Conservation (phyloP, 176 grass and related monocot genomes). For the Lolium perenne region DNA sequence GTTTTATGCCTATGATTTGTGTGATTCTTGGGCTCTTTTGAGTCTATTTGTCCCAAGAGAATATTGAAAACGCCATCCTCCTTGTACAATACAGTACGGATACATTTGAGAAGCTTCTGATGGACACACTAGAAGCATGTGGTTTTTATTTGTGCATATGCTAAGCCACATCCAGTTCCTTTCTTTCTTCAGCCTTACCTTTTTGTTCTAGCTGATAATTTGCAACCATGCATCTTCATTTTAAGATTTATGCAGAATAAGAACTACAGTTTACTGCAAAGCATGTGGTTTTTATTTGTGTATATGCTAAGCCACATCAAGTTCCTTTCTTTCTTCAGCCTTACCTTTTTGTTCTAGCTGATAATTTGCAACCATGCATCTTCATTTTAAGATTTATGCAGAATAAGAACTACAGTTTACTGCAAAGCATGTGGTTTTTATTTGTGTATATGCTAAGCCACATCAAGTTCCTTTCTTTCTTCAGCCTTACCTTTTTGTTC, state of each 20-base stretch:
- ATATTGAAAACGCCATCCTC: slow-evolving; percentile 14
- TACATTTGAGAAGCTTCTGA: slow-evolving; percentile 19
- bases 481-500: background rate
- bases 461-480: slow-evolving; percentile 20
- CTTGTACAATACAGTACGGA: slow-evolving; percentile 10
- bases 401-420: background rate
- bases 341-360: background rate
- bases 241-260: slow-evolving; percentile 5
- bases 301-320: background rate
- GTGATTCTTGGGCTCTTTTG: background rate
- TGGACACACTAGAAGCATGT: background rate
- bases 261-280: slow-evolving; percentile 1
- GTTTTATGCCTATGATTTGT: background rate
- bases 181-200: slow-evolving; percentile 2
- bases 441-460: background rate
- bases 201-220: slow-evolving; percentile 8
- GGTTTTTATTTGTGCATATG: slow-evolving; percentile 4
- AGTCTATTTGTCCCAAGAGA: background rate
- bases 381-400: slow-evolving; percentile 14
- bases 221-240: background rate
- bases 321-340: slow-evolving; percentile 23
- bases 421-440: background rate
- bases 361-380: background rate
- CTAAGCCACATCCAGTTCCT: background rate
- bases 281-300: background rate